Percentiles rank a stretch among this genome's conserved stretches.
Conservation (phyloP, 164 flowering plant species). For the Saururus chinensis region DNA sequence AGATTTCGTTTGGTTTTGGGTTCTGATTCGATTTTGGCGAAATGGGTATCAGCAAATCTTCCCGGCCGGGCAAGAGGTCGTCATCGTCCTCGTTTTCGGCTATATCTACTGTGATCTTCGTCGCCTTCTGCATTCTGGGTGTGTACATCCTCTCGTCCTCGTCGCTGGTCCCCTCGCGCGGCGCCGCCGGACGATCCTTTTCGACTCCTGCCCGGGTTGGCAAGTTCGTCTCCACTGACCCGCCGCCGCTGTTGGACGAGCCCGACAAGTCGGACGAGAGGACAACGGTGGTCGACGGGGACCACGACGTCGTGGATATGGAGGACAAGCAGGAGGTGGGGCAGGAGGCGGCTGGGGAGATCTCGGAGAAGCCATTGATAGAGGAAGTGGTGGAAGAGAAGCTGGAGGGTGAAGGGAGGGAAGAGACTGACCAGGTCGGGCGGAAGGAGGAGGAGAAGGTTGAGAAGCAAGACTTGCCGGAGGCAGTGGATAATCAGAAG, state of each 20-base stretch:
- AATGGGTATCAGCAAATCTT: neutral
- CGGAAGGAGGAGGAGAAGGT: neutral
- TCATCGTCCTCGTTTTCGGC: constrained; percentile 51
- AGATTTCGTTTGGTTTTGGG: neutral
- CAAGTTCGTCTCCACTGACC: constrained; percentile 1
- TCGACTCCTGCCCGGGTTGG: neutral
- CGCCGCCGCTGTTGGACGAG: constrained; percentile 1
- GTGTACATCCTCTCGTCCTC: constrained; percentile 66
- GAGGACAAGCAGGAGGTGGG: too few relatives aligned
- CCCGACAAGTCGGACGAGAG: neutral
- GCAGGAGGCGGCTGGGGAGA: neutral
- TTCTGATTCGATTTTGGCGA: neutral
- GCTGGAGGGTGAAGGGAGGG: neutral
- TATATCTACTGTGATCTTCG: constrained; percentile 36
- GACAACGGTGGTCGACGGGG: neutral
- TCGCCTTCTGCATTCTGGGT: constrained; percentile 47
- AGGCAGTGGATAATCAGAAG: neutral
- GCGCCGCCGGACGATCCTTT: neutral
- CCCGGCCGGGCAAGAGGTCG: constrained; percentile 11
- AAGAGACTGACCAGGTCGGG: too few relatives aligned
- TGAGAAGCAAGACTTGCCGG: neutral
- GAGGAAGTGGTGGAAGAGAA: neutral
- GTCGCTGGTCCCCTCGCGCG: constrained; percentile 20
- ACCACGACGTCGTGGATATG: too few relatives aligned
- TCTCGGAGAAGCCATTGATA: neutral